A percentile compares a stretch with the other conserved stretches of the same genome.
These are phyloP conservation scores for Verticillium dahliae DNA, from an alignment of 2,329 filamentous ascomycete genomes.

Conservation along the genomic window DNA sequence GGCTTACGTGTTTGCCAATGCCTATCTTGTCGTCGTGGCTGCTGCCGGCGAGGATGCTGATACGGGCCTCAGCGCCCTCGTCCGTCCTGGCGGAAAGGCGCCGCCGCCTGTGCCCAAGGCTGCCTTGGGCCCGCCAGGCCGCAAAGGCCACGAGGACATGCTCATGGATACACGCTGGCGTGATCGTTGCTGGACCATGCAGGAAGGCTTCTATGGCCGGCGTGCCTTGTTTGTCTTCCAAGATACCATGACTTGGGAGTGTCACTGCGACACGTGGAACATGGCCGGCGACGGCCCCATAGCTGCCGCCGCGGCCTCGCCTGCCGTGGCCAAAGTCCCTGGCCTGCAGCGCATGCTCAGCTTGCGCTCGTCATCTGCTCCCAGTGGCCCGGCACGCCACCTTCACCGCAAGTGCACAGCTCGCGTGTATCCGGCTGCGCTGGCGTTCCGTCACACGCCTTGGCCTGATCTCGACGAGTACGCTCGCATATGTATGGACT, in stretches of 20 bases:
- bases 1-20: slow-evolving; percentile 37
- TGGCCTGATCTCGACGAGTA: slow-evolving; percentile 42
- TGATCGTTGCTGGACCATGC: slow-evolving; percentile 34
- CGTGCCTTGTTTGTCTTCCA: slow-evolving; percentile 36
- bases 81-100: slow-evolving; percentile 5
- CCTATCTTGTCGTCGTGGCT: slow-evolving; percentile 36
- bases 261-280: slow-evolving; percentile 37
- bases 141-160: slow-evolving; percentile 28
- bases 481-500: slow-evolving; percentile 35
- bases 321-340: neutral
- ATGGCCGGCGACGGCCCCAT: neutral
- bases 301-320: neutral
- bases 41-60: slow-evolving; percentile 29
- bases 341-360: slow-evolving; percentile 2
- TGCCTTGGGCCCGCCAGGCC: slow-evolving; percentile 22
- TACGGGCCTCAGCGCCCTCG: slow-evolving; percentile 22
- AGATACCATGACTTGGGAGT: slow-evolving; percentile 36
- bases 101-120: slow-evolving; percentile 21
- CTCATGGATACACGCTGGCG: slow-evolving; percentile 31
- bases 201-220: slow-evolving; percentile 34
- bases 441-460: slow-evolving; percentile 31
- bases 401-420: slow-evolving; percentile 18
- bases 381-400: slow-evolving; percentile 14
- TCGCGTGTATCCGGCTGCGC: slow-evolving; percentile 21
- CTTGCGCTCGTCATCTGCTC: neutral